Base-by-base conservation (phyloP, 108 stramenopile genomes). In the Discostella stelligeroides region DNA sequence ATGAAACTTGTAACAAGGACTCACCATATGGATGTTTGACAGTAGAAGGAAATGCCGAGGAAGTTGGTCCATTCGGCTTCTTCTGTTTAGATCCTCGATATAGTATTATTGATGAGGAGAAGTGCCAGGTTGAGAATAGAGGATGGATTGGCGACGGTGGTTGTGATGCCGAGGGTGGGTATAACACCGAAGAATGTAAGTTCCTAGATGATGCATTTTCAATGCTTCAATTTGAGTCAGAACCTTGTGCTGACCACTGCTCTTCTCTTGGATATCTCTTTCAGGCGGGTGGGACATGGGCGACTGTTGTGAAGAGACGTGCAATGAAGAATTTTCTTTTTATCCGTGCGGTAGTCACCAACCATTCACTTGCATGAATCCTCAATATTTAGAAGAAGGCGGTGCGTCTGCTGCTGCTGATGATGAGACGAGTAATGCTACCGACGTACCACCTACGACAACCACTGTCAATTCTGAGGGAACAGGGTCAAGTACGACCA, bases 121-220 rank as follows among this genome's bases (percentile, higher is more conserved):
- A 55, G 21, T 80, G 79, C 40, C 6, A 59, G 25, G 79, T 77
- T 10, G 75, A 76, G 63, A 76, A 81, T 61, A 45, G 70, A n/a
- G 80, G 72, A 48, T 81, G 70, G 75, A 72, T 81, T 46, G 75
- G 80, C 8, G 80, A 81, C 59, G 80, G 80, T 13, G 70, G 75
- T 28, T 81, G 75, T 39, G 80, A 81, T 51, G 43, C 49, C 4
- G 65, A 45, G 4, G 70, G 75, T 12, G 75, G 70, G 46, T 81
- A 81, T 45, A 81, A 81, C 38, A 81, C 80, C 15, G 56, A 70
- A 18, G 71, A 72, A 41, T 81, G 80, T 73, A 63, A 59, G 40
- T 67, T 47, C 14, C 0, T 46, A n/a, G n/a, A n/a, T n/a, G n/a
- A 23, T 40, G 9, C 18, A 10, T 51, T 53, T 53, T 53, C 51